Evolutionary conservation across 2,329 filamentous ascomycete species (phyloP).

Genomic region (Penicillium sp.): DNA sequence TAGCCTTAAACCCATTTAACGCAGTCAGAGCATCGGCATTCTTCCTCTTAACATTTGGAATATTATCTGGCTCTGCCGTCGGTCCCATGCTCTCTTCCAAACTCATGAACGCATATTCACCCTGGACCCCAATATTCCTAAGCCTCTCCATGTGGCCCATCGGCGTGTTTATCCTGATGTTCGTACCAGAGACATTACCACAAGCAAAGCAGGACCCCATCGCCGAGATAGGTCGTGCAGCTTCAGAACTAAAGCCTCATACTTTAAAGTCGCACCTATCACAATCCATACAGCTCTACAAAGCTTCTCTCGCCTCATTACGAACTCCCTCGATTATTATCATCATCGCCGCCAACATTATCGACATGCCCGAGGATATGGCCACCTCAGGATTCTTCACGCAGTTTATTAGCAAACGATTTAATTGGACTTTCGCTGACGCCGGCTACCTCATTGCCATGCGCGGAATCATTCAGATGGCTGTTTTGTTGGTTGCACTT

Average conservation of each 20-base stretch:
- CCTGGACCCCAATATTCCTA: neutral
- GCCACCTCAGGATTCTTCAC: neutral
- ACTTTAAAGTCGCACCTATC: neutral
- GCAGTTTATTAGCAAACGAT: neutral
- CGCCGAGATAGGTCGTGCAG: neutral
- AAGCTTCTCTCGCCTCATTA: neutral
- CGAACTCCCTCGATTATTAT: neutral
- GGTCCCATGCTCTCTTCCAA: neutral
- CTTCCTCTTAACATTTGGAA: neutral
- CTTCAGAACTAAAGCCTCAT: neutral
- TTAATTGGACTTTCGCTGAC: neutral
- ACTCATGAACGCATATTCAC: neutral
- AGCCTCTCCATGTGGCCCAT: neutral
- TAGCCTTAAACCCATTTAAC: neutral
- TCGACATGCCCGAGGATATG: neutral
- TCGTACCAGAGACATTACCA: neutral
- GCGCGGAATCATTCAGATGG: neutral
- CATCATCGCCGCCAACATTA: neutral
- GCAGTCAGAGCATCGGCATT: neutral
- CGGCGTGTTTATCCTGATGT: neutral
- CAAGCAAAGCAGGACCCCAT: neutral
- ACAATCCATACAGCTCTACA: neutral
- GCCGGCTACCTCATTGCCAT: neutral
- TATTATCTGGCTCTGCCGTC: neutral
- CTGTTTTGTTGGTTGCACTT: neutral